Conservation (phyloP, 495 filamentous ascomycete species). For the Aspergillus carlsbadensis region DNA sequence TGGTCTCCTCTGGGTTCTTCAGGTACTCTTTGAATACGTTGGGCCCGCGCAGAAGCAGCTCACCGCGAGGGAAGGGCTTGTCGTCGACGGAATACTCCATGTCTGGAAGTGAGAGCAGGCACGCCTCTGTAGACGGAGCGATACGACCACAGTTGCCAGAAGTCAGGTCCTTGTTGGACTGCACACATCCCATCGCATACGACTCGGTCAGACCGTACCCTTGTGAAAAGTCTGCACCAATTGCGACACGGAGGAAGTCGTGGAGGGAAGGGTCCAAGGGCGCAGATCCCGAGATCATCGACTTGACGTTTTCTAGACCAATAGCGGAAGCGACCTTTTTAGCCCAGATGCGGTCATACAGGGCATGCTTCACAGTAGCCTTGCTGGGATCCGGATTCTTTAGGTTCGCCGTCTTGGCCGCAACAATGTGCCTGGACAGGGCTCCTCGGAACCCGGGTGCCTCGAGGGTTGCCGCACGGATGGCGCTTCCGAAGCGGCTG, state of each 20-base stretch:
- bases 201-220: slow-evolving; percentile 95
- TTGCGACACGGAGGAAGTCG: slow-evolving; percentile 80
- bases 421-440: slow-evolving; percentile 75
- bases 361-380: slow-evolving; percentile 74
- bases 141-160: slow-evolving; percentile 81
- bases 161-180: slow-evolving; percentile 66
- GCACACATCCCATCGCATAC: slow-evolving; percentile 75
- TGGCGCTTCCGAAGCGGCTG: slow-evolving; percentile 83
- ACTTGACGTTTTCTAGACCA: slow-evolving; percentile 69
- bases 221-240: slow-evolving; percentile 78
- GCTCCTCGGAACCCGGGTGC: slow-evolving; percentile 79
- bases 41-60: slow-evolving; percentile 79
- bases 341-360: slow-evolving; percentile 94
- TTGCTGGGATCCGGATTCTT: slow-evolving; percentile 63
- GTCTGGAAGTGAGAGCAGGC: slow-evolving; percentile 84
- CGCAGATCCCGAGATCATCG: slow-evolving; percentile 86
- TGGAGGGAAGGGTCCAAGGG: slow-evolving; percentile 87
- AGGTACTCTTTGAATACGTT: slow-evolving; percentile 82
- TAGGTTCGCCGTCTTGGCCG: slow-evolving; percentile 76
- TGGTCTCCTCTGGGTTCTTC: slow-evolving; percentile 83
- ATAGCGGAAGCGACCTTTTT: slow-evolving; percentile 80
- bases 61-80: slow-evolving; percentile 89
- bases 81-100: slow-evolving; percentile 93
- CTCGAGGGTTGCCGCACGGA: slow-evolving; percentile 75
- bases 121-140: slow-evolving; percentile 65